Conservation (phyloP, 1,284 basidiomycete species). For the Kwoniella shivajii region DNA sequence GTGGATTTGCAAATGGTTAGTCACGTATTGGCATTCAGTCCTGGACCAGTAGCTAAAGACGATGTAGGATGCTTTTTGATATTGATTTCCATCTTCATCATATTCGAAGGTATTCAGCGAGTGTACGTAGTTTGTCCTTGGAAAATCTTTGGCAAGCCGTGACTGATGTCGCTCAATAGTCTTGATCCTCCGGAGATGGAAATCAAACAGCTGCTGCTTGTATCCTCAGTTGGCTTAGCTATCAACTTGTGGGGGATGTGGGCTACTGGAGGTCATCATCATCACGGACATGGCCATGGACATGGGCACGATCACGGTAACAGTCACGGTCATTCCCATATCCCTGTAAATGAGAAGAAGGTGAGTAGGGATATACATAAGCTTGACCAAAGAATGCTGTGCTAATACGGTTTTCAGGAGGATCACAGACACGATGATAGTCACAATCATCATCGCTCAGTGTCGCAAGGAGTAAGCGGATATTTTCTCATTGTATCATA, state of each 20-base stretch:
- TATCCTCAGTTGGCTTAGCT: slow-evolving; percentile 82
- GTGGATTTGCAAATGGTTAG: slow-evolving; percentile 93
- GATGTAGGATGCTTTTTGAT: slow-evolving; percentile 72
- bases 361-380: slow-evolving; percentile 10
- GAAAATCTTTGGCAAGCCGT: background rate
- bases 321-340: slow-evolving; percentile 7
- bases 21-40: background rate
- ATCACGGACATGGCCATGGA: slow-evolving; percentile 61
- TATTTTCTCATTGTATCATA: background rate
- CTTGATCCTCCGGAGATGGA: slow-evolving; percentile 98
- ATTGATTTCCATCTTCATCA: slow-evolving; percentile 95
- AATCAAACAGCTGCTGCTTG: slow-evolving; percentile 85
- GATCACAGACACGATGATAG: slow-evolving; percentile 17
- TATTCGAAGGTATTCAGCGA: slow-evolving; percentile 95
- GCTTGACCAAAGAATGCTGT: background rate
- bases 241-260: slow-evolving; percentile 99
- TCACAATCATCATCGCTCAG: slow-evolving; percentile 3
- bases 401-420: background rate
- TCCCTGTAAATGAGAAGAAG: slow-evolving; percentile 30
- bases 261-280: slow-evolving; percentile 94
- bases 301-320: slow-evolving; percentile 56
- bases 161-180: slow-evolving; percentile 52
- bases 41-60: background rate
- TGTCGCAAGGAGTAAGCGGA: slow-evolving; percentile 11
- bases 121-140: slow-evolving; percentile 62